Base-by-base conservation (phyloP, 2,329 filamentous ascomycete genomes). In the Fusarium decemcellulare region DNA sequence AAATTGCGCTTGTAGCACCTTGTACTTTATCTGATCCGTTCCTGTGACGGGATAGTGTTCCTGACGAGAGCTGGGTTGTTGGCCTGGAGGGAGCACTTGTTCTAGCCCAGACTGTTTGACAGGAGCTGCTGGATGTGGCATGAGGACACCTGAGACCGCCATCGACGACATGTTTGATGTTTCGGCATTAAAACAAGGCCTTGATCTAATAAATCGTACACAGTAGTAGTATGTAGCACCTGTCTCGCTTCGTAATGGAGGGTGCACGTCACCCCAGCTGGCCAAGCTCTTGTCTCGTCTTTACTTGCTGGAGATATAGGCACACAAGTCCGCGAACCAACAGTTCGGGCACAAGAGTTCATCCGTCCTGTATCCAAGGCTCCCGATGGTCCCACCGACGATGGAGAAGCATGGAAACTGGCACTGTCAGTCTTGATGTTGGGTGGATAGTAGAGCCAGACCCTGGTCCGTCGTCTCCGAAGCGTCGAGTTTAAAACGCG, bases 1-100 rank as follows among this genome's bases (percentile, higher is more conserved):
- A 74, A 65, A 71, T 74, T 74, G 16, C 67, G 27, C 15, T 27
- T 66, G 67, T 72, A 60, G 54, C 61, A 64, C 37, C 23, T 64
- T 58, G 37, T 40, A 64, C 68, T 72, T 40, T 73, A 71, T 73
- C 72, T 71, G 70, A 64, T 73, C 43, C 59, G 63, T 44, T 47
- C 44, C 58, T 62, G 61, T 61, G 51, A 63, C 59, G 47, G 47
- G 42, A 42, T 48, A 32, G 47, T 55, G 40, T 23, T 36, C 36
- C 50, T 57, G 48, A 52, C 55, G 14, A 44, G 40, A 23, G 40
- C n/a, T 43, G 40, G 42, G 42, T 6, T 44, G 32, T 34, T 23
- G 23, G 18, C 11, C 42, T 37, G n/a, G 39, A 7, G 3, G 4
- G n/a, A 46, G 40, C 43, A 59, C 48, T 39, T 53, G 43, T 46